Base-by-base conservation (phyloP, 805 yeast species). In the Pichia phayaonensis region DNA sequence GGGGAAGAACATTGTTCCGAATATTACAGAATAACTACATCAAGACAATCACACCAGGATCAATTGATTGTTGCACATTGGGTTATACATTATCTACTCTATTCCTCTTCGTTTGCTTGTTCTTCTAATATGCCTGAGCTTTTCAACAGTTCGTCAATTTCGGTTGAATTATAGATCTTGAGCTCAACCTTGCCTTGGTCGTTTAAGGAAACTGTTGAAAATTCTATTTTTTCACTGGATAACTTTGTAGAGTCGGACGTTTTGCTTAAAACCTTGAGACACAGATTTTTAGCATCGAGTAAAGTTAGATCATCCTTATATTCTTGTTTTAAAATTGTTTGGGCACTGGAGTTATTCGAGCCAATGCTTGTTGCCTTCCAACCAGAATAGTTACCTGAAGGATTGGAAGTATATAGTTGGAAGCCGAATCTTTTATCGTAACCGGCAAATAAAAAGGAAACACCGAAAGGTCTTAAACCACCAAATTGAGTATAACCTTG, bases 401-500 rank as follows among this genome's bases (percentile, higher is more conserved):
- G 99, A 66, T 94, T 94, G 23, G 96, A 86, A 7, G 97, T 90
- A 71, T 84, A 94, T 58, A 94, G 74, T 69, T 94, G 99, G 74
- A 85, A 94, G 31, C 90, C 90, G 61, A 83, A 84, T 61, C 88
- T 73, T 48, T 89, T 92, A 66, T 94, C 99, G 63, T 83, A 85
- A 8, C 99, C 99, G 7, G 98, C 99, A 64, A 87, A 94, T 54
- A 94, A 79, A 69, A 94, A 90, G 47, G 96, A 86, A 40, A 94
- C 99, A 62, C 99, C 99, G 67, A 90, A 94, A 21, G 99, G 99
- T 69, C 99, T 84, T 62, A 94, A 77, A 38, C 99, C 99, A 65
- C 99, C 99, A 65, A 87, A 96, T 69, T 94, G 99, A 8, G 99
- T 94, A 69, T 94, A 94, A 12, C 98, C 97, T 68, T 94, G 99